Percentiles rank a stretch among this genome's conserved stretches.
These are phyloP conservation scores for Vaccinium myrtillus DNA, from an alignment of 148 eudicot genomes.

Conservation along the genomic window DNA sequence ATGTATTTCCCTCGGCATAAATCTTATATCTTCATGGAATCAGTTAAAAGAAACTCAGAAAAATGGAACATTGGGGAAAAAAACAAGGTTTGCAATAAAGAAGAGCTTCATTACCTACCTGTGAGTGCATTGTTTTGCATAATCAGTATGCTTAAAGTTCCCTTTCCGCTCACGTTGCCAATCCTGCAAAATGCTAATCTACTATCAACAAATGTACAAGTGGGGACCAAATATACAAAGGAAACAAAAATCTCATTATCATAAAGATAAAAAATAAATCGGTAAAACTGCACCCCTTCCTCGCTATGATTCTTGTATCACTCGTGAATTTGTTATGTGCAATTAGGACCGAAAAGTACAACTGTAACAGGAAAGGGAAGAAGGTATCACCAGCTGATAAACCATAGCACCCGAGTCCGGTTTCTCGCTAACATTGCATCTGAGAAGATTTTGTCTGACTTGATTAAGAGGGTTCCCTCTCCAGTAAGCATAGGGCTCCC, in stretches of 20 bases:
- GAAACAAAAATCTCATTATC: not conserved
- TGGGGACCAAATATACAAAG: not conserved
- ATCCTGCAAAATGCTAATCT: slow-evolving; percentile 22
- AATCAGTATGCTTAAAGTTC: slow-evolving; percentile 32
- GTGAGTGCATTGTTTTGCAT: slow-evolving; percentile 51
- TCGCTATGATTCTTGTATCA: not conserved
- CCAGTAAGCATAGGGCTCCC: slow-evolving; percentile 53
- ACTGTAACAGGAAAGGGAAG: not conserved
- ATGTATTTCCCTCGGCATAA: slow-evolving; percentile 47
- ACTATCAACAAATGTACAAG: not conserved
- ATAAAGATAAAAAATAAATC: no score
- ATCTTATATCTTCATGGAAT: slow-evolving; percentile 45
- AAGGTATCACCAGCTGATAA: slow-evolving; percentile 33
- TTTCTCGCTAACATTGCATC: slow-evolving; percentile 38
- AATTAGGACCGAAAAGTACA: not conserved
- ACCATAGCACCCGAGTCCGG: slow-evolving; percentile 32
- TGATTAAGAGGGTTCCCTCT: slow-evolving; percentile 38
- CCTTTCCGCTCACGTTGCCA: slow-evolving; percentile 28
- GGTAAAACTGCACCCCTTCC: no score
- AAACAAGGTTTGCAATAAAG: not conserved
- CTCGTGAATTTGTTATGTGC: not conserved
- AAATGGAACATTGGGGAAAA: not conserved
- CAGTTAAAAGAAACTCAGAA: not conserved
- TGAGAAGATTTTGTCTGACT: slow-evolving; percentile 25
- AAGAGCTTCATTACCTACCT: slow-evolving; percentile 25